Evolutionary conservation across 768 basidiomycete species (phyloP).

Genomic region (Phylloporus scabripes): DNA sequence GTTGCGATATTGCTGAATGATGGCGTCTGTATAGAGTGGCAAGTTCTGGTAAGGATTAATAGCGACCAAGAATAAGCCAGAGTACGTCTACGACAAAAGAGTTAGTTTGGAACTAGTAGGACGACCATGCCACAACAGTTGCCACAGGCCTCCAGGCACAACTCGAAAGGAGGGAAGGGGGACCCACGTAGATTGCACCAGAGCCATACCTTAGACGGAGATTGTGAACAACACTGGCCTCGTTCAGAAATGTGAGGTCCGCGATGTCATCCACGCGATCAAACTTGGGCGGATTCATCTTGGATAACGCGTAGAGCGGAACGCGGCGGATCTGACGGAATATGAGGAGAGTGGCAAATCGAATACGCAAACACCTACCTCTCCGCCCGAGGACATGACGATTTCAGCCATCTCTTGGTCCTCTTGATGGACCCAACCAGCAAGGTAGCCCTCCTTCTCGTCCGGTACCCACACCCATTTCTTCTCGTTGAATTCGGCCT

Average conservation of each 20-base stretch:
- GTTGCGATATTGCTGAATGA: conserved; percentile 85
- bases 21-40: conserved; percentile 85
- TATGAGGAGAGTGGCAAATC: conserved; percentile 4
- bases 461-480: conserved; percentile 99
- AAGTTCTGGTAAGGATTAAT: conserved; percentile 95
- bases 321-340: conserved; percentile 53
- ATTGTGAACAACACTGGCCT: conserved; percentile 99
- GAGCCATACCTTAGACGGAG: conserved; percentile 86
- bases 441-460: conserved; percentile 85
- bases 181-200: conserved; percentile 85
- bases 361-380: conserved; percentile 42
- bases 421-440: conserved; percentile 89
- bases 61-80: conserved; percentile 95
- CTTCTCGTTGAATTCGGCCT: conserved; percentile 96
- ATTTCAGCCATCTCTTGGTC: conserved; percentile 81
- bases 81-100: conserved; percentile 65
- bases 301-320: conserved; percentile 76
- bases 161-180: not conserved
- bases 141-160: not conserved
- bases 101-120: conserved; percentile 10
- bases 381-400: conserved; percentile 77
- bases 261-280: conserved; percentile 98
- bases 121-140: conserved; percentile 7
- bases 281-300: conserved; percentile 99
- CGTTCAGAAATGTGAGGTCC: conserved; percentile 95